phyloP scores from a whole-genome alignment of 495 filamentous ascomycete species.

The Cryomyces antarcticus region DNA sequence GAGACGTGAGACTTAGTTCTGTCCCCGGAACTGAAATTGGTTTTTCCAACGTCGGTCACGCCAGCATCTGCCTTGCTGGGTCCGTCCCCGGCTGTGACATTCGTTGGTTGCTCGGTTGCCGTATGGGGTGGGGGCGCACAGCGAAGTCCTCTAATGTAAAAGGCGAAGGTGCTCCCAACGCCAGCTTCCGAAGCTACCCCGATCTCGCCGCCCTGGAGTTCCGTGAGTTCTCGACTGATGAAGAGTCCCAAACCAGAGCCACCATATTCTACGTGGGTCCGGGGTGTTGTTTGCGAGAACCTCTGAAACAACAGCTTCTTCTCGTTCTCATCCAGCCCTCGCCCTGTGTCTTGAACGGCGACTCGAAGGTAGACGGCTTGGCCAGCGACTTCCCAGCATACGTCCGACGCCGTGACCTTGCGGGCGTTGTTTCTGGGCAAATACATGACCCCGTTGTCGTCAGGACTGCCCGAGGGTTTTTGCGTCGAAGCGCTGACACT shows the following conservation, averaged over 20 bases:
- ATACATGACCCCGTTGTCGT: conserved; percentile 13
- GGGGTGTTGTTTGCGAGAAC: conserved; percentile 18
- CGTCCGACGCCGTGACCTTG: conserved; percentile 12
- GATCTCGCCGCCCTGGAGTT: conserved; percentile 21
- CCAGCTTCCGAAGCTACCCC: conserved; percentile 17
- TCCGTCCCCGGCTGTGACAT: not conserved
- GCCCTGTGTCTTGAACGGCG: conserved; percentile 20
- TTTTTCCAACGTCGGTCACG: not conserved
- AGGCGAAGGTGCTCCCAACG: conserved; percentile 16
- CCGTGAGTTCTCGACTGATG: conserved; percentile 18
- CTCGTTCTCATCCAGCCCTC: conserved; percentile 15
- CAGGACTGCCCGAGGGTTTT: conserved; percentile 14
- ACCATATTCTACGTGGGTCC: conserved; percentile 18
- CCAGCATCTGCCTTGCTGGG: not conserved
- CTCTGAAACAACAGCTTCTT: conserved; percentile 17
- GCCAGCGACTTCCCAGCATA: conserved; percentile 14
- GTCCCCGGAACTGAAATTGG: not conserved
- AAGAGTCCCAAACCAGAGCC: conserved; percentile 20
- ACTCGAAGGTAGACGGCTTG: conserved; percentile 15
- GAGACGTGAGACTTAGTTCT: not conserved
- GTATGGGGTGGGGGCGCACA: not conserved
- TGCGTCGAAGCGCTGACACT: conserved; percentile 4
- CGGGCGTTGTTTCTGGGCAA: conserved; percentile 9
- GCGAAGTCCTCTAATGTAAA: conserved; percentile 15
- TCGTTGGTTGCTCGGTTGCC: not conserved